Base-by-base conservation (phyloP, 305 asterid species). In the Solanum hybrid region DNA sequence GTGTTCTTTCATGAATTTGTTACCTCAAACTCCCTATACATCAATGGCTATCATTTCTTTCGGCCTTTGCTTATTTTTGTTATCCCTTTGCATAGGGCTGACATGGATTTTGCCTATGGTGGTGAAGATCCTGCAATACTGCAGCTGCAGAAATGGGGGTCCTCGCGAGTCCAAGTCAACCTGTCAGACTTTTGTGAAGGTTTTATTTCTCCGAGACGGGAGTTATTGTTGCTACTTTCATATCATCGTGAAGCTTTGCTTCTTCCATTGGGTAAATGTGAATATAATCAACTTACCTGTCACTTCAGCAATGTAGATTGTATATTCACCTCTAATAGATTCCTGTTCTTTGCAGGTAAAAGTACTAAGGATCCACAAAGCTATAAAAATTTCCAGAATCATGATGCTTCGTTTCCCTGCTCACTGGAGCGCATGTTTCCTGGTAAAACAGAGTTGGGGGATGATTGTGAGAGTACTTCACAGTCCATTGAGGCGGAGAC, bases 91-190 rank as follows among this genome's bases (percentile, higher is more conserved):
- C 24, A 80, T 84, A 84, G 87, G 73, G 37, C 42, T 84, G 87
- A 29, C 87, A 92, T 92, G 66, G 90, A 91, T 90, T 81, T 91
- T 89, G 76, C 89, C 73, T 90, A 71, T 27, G 90, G 86, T 60
- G 97, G 92, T 75, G 95, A 95, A 90, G 93, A 92, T 89, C 97
- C 93, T 77, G 93, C 96, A 35, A 91, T 94, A 72, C 89, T 97
- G 94, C 97, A 95, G 94, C 93, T 97, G 94, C 95, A 93, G 90
- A 97, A 94, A 91, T 97, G 99, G 99, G 94, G 91, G 56, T 92
- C 96, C 88, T 91, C 96, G 78, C 96, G 94, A 42, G 92, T 94
- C 90, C 96, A 95, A 40, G 91, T 94, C 77, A 94, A 90, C 91
- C 96, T 96, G 89, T 94, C 96, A 56, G 90, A 91, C 91, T 97